Base-by-base conservation (phyloP, 2,329 filamentous ascomycete species). In the Calonectria pauciramosa region DNA sequence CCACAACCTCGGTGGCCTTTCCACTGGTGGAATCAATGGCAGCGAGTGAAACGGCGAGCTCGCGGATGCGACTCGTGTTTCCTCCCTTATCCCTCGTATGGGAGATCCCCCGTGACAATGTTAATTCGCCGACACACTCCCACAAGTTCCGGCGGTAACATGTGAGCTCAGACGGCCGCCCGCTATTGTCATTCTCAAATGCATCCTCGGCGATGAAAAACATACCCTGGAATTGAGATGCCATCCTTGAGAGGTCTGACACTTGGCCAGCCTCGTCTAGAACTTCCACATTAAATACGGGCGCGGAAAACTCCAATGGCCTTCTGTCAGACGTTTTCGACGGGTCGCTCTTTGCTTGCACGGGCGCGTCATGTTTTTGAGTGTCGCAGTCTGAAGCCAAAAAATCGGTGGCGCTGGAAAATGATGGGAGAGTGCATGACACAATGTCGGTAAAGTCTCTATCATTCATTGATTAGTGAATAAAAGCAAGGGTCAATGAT, bases 131-230 rank as follows among this genome's bases (percentile, higher is more conserved):
- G 0, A 95, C 96, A 78, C 98, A 97, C 86, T 98, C 96, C 89
- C 98, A 99, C 59, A 99, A 88, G 82, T 99, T 99, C 63, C 96
- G 92, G 52, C 96, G 93, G 83, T 99, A 99, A 88, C 96, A 99
- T 0, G 96, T 99, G 83, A 99, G 87, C 86, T 99, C 96, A 65
- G 94, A 90, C 0, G 93, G 93, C 6, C 92, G 87, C 10, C 88
- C 89, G 3, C 86, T 83, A 54, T 85, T 88, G 60, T 91, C 87
- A 85, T 91, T 85, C 84, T 92, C 84, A 87, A 95, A 96, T 8
- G 95, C 94, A 79, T 95, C 94, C 83, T 96, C 94, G 60, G 94
- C 94, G 26, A 96, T 91, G 82, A 96, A 96, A 88, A 96, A 96
- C 94, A 96, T 96, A 89, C 94, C 94, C 81, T 95, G 94, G 13